A percentile compares a stretch with the other conserved stretches of the same genome.
These are phyloP conservation scores for Hymenoscyphus salicellus DNA, from an alignment of 2,329 filamentous ascomycete genomes.

Conservation along the genomic window DNA sequence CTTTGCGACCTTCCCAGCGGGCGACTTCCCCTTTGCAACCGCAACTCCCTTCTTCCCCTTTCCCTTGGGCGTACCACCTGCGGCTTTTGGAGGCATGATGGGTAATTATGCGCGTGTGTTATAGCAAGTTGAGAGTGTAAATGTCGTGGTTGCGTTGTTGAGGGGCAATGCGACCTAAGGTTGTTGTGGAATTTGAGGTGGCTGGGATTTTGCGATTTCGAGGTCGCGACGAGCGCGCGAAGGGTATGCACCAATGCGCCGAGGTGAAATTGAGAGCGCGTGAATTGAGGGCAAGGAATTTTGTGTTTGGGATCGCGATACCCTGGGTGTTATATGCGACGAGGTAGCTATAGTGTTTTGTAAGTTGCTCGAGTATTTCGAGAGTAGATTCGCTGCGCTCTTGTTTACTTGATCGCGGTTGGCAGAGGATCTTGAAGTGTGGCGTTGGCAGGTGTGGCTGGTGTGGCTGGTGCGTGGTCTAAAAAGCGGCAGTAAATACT, in stretches of 20 bases:
- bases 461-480: neutral
- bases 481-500: too few relatives aligned
- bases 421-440: neutral
- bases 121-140: neutral
- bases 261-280: neutral
- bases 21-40: conserved; percentile 1
- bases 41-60: neutral
- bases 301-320: neutral
- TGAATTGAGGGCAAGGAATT: neutral
- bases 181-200: conserved; percentile 6
- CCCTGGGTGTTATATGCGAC: neutral
- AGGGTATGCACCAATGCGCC: neutral
- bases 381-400: neutral
- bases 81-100: conserved; percentile 14
- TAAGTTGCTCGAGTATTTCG: neutral
- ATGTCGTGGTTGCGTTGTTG: neutral
- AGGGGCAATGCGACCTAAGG: neutral
- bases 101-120: neutral
- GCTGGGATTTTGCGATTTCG: conserved; percentile 3
- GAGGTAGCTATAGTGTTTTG: neutral
- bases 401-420: neutral
- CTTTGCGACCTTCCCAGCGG: neutral
- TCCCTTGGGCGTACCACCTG: neutral
- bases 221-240: conserved; percentile 1
- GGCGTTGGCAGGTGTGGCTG: neutral